These are phyloP conservation scores for Amanita rimosa DNA, from an alignment of 768 basidiomycete genomes.

Conservation along the genomic window DNA sequence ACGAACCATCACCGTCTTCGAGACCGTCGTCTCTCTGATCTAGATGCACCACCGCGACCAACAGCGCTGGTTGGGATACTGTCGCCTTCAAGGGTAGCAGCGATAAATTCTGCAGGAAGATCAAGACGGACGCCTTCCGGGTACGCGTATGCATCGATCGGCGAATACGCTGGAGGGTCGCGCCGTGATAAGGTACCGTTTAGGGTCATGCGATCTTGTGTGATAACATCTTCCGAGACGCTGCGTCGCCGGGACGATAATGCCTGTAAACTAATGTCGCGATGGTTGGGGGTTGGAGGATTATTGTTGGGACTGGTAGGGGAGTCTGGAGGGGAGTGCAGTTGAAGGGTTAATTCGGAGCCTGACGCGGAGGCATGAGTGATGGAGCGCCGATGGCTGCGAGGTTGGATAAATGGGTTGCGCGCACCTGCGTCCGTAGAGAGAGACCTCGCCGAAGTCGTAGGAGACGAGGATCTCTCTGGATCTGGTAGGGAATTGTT, in stretches of 20 bases:
- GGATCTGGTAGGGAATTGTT: conserved; percentile 10
- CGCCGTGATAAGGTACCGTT: conserved; percentile 30
- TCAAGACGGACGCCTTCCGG: conserved; percentile 89
- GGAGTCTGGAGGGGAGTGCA: conserved; percentile 73
- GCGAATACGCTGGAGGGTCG: conserved; percentile 81
- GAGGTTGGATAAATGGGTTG: conserved; percentile 69
- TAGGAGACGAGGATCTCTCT: conserved; percentile 25
- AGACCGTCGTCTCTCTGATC: conserved; percentile 47
- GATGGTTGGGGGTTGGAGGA: conserved; percentile 75
- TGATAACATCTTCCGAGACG: conserved; percentile 11
- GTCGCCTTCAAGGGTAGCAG: conserved; percentile 75
- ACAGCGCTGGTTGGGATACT: conserved; percentile 49
- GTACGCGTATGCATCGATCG: conserved; percentile 77
- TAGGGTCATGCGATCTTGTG: background rate
- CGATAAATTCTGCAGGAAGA: conserved; percentile 85
- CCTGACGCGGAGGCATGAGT: conserved; percentile 59
- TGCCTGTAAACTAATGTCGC: conserved; percentile 74
- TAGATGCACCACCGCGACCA: conserved; percentile 34
- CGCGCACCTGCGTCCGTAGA: conserved; percentile 74
- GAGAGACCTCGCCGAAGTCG: conserved; percentile 42
- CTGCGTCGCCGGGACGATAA: conserved; percentile 31
- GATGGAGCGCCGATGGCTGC: conserved; percentile 52
- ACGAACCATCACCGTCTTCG: conserved; percentile 37
- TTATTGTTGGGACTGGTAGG: conserved; percentile 63
- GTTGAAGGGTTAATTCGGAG: conserved; percentile 56